Evolutionary conservation across 371 early-diverging fungal species (phyloP), one percentile per base, ranked within the genome.

Genomic region (Mucor irregularis): DNA sequence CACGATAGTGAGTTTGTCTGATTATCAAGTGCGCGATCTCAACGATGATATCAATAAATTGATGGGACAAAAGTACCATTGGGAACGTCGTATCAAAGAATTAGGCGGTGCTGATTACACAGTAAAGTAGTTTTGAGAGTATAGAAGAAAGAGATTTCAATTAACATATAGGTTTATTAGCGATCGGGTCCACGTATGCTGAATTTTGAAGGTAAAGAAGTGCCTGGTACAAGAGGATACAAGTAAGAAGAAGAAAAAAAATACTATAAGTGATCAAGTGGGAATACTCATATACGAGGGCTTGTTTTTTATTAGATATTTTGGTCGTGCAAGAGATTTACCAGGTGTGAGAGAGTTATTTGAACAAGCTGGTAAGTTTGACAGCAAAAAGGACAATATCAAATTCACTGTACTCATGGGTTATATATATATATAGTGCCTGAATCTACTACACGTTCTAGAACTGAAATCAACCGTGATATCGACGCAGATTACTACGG

Each of bases 401-500:
- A n/a, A n/a, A n/a, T n/a, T n/a, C n/a, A n/a, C n/a, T n/a, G n/a
- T n/a, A n/a, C n/a, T n/a, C n/a, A n/a, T n/a, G n/a, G n/a, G n/a
- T n/a, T n/a, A n/a, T n/a, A n/a, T n/a, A n/a, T n/a, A n/a, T 17
- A n/a, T 13, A 30, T 48, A 61, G 73, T 65, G 6, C 57, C 69
- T 8, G 69, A 69, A 47, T 69, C 68, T 5, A 64, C 49, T 48
- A 67, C 78, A 40, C 81, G 86, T 29, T 79, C 84, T 24, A 70
- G 88, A 58, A 76, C 74, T 13, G 96, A 95, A 25, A 71, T 98
- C 52, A 81, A 87, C 53, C 80, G 83, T 43, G 80, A 89, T 39
- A 87, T 94, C 13, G 97, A 96, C 64, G 94, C 96, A 1, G 94
- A 94, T 56, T 98, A 97, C 71, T 98, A 90, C 62, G 97, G 98